These are phyloP conservation scores for Heterobasidion parviporum DNA, from an alignment of 1,284 basidiomycete species.

Conservation along the genomic window DNA sequence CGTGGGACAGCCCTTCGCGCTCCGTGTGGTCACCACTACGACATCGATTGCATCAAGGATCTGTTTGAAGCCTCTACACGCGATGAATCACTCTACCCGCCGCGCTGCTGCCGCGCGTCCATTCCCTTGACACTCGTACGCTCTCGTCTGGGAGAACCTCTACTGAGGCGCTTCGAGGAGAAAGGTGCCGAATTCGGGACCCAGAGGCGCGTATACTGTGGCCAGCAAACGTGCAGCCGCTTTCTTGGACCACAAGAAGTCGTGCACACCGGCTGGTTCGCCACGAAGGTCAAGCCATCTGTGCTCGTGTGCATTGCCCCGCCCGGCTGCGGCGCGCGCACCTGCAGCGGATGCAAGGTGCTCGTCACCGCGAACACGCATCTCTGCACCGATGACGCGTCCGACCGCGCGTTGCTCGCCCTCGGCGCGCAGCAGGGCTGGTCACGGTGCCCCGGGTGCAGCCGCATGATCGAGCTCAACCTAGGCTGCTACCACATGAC, in stretches of 20 bases:
- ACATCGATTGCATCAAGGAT: slow-evolving; percentile 26
- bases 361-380: neutral
- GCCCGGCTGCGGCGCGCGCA: neutral
- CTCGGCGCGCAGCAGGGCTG: slow-evolving; percentile 23
- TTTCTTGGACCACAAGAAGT: slow-evolving; percentile 31
- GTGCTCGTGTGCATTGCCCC: neutral
- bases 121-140: slow-evolving; percentile 23
- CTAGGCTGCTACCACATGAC: slow-evolving; percentile 40
- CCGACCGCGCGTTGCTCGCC: slow-evolving; percentile 20
- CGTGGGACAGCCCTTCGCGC: slow-evolving; percentile 20
- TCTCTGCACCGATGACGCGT: neutral
- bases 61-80: slow-evolving; percentile 28
- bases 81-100: slow-evolving; percentile 36
- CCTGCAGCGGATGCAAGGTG: slow-evolving; percentile 16
- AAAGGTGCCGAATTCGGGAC: slow-evolving; percentile 29
- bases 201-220: slow-evolving; percentile 34
- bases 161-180: slow-evolving; percentile 18
- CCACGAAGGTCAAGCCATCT: neutral
- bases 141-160: slow-evolving; percentile 17
- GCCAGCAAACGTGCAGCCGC: slow-evolving; percentile 26
- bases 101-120: slow-evolving; percentile 31
- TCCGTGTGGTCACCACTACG: slow-evolving; percentile 33
- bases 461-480: slow-evolving; percentile 32
- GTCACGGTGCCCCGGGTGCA: slow-evolving; percentile 35
- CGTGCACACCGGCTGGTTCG: neutral